Conservation (phyloP, 169 alveolate genomes). For the Plasmodium inui region DNA sequence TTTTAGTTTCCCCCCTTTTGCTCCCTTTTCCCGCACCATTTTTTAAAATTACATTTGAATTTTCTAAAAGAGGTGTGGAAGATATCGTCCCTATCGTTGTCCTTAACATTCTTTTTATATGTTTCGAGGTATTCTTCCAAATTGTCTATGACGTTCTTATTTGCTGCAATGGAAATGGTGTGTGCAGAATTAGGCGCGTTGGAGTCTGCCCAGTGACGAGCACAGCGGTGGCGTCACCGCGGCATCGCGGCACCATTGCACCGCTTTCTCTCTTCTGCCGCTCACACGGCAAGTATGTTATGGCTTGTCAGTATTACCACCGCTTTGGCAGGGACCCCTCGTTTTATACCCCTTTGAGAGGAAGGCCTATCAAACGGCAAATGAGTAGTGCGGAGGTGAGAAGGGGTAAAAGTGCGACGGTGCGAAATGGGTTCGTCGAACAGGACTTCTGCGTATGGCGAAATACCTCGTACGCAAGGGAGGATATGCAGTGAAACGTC, state of each 20-base stretch:
- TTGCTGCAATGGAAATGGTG: conserved; percentile 1
- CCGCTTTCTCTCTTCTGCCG: not conserved
- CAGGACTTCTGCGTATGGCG: not conserved
- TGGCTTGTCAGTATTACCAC: not conserved
- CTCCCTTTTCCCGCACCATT: not conserved
- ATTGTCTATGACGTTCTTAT: conserved; percentile 62
- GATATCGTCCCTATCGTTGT: conserved; percentile 28
- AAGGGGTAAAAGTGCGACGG: not conserved
- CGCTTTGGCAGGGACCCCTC: conserved; percentile 3
- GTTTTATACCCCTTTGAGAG: conserved; percentile 1
- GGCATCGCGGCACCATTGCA: not conserved
- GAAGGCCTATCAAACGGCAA: conserved; percentile 9
- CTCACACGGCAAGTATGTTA: not conserved
- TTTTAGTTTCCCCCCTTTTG: conserved; percentile 2
- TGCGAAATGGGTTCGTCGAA: not conserved
- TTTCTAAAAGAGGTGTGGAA: conserved; percentile 27
- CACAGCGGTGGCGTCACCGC: not conserved
- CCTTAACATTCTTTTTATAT: conserved; percentile 60
- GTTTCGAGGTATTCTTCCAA: conserved; percentile 69
- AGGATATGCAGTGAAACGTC: conserved; percentile 54
- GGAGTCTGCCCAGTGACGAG: not conserved
- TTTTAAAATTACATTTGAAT: conserved; percentile 34
- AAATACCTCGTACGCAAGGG: conserved; percentile 66
- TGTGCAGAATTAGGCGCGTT: not conserved
- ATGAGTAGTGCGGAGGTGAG: not conserved